These are phyloP conservation scores for Phyllosticta citrichinensis DNA, from an alignment of 2,329 filamentous ascomycete genomes.

Conservation along the genomic window DNA sequence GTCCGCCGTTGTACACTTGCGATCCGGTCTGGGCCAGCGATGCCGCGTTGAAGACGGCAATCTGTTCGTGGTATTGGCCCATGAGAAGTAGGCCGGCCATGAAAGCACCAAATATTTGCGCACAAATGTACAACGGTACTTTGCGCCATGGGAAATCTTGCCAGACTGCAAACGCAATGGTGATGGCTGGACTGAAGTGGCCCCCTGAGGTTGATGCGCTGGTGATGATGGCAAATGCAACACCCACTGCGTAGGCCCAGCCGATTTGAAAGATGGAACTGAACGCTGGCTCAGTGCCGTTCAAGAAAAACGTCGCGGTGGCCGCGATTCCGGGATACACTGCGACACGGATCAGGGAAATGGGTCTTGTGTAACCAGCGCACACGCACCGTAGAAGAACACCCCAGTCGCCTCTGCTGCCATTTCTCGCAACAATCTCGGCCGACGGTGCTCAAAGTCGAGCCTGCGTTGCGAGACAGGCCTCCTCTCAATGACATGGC, in stretches of 20 bases:
- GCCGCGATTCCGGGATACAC: slow-evolving; percentile 43
- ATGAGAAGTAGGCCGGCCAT: slow-evolving; percentile 46
- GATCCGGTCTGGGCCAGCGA: slow-evolving; percentile 29
- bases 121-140: slow-evolving; percentile 47
- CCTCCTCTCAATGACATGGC: slow-evolving; percentile 41
- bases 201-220: slow-evolving; percentile 45
- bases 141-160: slow-evolving; percentile 51
- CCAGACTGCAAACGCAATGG: slow-evolving; percentile 36
- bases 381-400: slow-evolving; percentile 41
- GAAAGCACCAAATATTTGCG: slow-evolving; percentile 48
- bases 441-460: slow-evolving; percentile 44
- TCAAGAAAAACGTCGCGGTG: slow-evolving; percentile 41
- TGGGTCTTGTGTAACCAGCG: background rate
- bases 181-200: slow-evolving; percentile 43
- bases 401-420: slow-evolving; percentile 48
- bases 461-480: slow-evolving; percentile 45
- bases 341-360: background rate
- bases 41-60: slow-evolving; percentile 31
- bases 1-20: slow-evolving; percentile 38
- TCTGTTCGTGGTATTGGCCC: slow-evolving; percentile 46
- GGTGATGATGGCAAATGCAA: slow-evolving; percentile 49
- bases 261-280: slow-evolving; percentile 48
- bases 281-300: slow-evolving; percentile 33
- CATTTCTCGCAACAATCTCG: slow-evolving; percentile 46
- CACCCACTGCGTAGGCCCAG: slow-evolving; percentile 46